Percentiles rank a stretch among this genome's conserved stretches.
Evolutionary conservation across 192 early-diverging fungal species (phyloP).

Genomic region (Coemansia sp.): DNA sequence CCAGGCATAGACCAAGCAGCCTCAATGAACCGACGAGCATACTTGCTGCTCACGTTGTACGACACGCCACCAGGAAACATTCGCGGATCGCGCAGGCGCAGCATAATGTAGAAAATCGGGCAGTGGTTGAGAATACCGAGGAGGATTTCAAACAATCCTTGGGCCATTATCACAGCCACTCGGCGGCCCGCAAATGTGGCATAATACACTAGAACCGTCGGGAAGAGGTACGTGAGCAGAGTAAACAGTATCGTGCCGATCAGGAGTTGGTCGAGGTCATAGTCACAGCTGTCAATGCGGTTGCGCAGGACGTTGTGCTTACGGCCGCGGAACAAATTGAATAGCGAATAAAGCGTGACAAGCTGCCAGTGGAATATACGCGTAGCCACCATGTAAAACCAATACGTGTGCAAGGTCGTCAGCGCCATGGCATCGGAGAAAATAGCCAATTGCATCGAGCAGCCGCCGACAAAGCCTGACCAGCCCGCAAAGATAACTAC

Average conservation of each 20-base stretch:
- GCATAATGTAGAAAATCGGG: slow-evolving; percentile 91
- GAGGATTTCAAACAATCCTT: slow-evolving; percentile 80
- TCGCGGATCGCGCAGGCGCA: slow-evolving; percentile 83
- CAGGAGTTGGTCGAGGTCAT: slow-evolving; percentile 92
- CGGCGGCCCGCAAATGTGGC: slow-evolving; percentile 84
- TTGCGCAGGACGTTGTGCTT: slow-evolving; percentile 80
- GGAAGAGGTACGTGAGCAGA: slow-evolving; percentile 90
- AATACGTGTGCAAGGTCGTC: slow-evolving; percentile 87
- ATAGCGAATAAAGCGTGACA: slow-evolving; percentile 78
- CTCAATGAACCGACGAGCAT: slow-evolving; percentile 43
- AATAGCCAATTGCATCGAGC: slow-evolving; percentile 81
- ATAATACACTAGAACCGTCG: slow-evolving; percentile 94
- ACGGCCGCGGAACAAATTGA: slow-evolving; percentile 89
- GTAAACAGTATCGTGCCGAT: slow-evolving; percentile 94
- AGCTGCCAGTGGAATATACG: slow-evolving; percentile 95
- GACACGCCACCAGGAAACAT: slow-evolving; percentile 78
- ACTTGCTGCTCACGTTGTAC: slow-evolving; percentile 31
- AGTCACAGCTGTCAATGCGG: slow-evolving; percentile 92
- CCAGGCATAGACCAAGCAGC: slow-evolving; percentile 47
- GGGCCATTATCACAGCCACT: slow-evolving; percentile 76
- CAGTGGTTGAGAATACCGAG: slow-evolving; percentile 95
- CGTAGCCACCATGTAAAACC: slow-evolving; percentile 94
- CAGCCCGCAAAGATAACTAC: slow-evolving; percentile 74
- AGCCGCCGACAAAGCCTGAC: slow-evolving; percentile 76
- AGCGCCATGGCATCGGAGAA: slow-evolving; percentile 83